Evolutionary conservation across 768 basidiomycete species (phyloP), one percentile per base, ranked within the genome.

Genomic region (Kwoniella bestiolae): DNA sequence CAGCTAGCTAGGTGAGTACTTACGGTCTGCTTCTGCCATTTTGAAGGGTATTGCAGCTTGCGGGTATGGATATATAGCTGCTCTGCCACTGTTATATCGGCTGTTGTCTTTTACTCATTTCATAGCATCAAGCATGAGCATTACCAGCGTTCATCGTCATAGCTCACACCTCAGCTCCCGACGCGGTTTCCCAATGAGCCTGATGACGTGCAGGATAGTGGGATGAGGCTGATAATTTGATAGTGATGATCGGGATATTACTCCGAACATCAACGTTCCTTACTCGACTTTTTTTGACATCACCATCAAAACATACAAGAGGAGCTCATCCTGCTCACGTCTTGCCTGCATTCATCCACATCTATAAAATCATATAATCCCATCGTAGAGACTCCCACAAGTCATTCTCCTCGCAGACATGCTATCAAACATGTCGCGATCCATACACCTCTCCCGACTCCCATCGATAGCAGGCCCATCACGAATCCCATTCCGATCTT

Each of bases 1-100:
- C 21, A 58, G n/a, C n/a, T n/a, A 8, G 14, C 3, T 12, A 41
- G 12, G 21, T 23, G 3, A 23, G 23, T 21, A 67, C 69, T 63
- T 29, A 71, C 70, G 62, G 31, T 68, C 67, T 50, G 31, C 38
- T 46, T 68, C 67, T 56, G 67, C 67, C 67, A 68, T 68, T 8
- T n/a, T 62, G 60, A 11, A 5, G 18, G 45, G 21, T 38, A 12
- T 47, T 28, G 12, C 31, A 11, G 46, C n/a, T 49, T 8, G 8
- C 46, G 21, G 25, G 8, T 9, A n/a, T 8, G 11, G 46, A n/a
- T n/a, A n/a, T 49, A n/a, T 49, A 49, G n/a, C n/a, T n/a, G n/a
- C n/a, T n/a, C n/a, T n/a, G n/a, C n/a, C n/a, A n/a, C n/a, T n/a
- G n/a, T n/a, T 26, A 49, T 6, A n/a, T 38, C 9, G 9, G 35